Evolutionary conservation across 768 basidiomycete species (phyloP).

Genomic region (Harrya chromipes): DNA sequence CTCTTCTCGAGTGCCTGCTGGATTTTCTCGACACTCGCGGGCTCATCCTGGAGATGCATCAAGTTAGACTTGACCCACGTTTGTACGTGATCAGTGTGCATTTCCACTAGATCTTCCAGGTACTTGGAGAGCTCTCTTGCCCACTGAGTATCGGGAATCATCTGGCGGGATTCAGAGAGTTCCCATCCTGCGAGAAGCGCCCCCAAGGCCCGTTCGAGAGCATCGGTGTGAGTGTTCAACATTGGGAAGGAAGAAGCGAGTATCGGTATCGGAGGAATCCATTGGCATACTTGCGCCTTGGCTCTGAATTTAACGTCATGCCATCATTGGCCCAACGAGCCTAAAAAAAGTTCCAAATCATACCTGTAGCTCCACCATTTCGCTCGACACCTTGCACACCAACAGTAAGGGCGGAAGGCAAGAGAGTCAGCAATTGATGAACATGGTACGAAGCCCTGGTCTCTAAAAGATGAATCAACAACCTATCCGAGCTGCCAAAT

Average conservation of each 20-base stretch:
- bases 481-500: neutral
- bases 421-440: conserved; percentile 37
- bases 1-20: conserved; percentile 33
- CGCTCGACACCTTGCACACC: conserved; percentile 45
- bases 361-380: conserved; percentile 50
- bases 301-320: conserved; percentile 36
- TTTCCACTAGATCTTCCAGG: conserved; percentile 41
- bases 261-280: conserved; percentile 33
- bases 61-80: conserved; percentile 51
- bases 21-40: conserved; percentile 45
- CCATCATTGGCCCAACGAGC: neutral
- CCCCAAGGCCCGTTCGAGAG: conserved; percentile 7
- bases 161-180: conserved; percentile 30
- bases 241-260: conserved; percentile 34
- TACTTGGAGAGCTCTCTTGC: conserved; percentile 35
- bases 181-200: conserved; percentile 31
- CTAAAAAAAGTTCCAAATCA: neutral
- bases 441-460: conserved; percentile 46
- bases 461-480: conserved; percentile 29
- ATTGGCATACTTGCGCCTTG: conserved; percentile 47
- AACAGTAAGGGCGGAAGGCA: conserved; percentile 46
- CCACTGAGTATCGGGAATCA: conserved; percentile 43
- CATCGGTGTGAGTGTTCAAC: conserved; percentile 13
- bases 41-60: conserved; percentile 43
- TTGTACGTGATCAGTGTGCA: conserved; percentile 45